Evolutionary conservation across 2,329 filamentous ascomycete genomes (phyloP).

Genomic region (Penicillium sp.): DNA sequence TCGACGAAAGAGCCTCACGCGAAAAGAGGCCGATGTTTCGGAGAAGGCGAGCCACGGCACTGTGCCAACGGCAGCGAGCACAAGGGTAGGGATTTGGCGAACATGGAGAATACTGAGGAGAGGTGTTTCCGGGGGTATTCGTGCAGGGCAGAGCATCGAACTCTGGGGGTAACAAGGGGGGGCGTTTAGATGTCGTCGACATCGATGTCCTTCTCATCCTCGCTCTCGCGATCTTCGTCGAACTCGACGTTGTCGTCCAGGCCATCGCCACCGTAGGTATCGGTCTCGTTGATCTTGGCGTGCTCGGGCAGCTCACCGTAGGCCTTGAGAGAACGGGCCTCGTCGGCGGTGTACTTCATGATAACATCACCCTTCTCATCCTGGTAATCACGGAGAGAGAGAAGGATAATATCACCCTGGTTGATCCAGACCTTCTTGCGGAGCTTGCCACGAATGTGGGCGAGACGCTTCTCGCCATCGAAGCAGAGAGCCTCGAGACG

Average conservation of each 20-base stretch:
- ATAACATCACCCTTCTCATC: slow-evolving; percentile 93
- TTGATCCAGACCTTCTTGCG: slow-evolving; percentile 99
- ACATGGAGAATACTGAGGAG: slow-evolving; percentile 24
- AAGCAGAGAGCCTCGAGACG: slow-evolving; percentile 93
- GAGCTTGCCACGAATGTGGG: slow-evolving; percentile 91
- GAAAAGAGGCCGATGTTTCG: slow-evolving; percentile 10
- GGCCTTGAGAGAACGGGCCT: slow-evolving; percentile 91
- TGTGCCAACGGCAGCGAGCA: slow-evolving; percentile 18
- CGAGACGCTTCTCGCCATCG: slow-evolving; percentile 84
- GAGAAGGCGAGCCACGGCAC: slow-evolving; percentile 17
- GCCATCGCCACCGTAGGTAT: slow-evolving; percentile 84
- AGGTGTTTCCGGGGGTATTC: slow-evolving; percentile 26
- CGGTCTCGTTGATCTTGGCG: slow-evolving; percentile 99
- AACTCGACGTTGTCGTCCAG: slow-evolving; percentile 99
- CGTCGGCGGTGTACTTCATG: slow-evolving; percentile 93
- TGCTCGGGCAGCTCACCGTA: slow-evolving; percentile 96
- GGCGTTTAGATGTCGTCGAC: slow-evolving; percentile 85
- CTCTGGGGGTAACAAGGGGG: slow-evolving; percentile 21
- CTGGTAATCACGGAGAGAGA: slow-evolving; percentile 88
- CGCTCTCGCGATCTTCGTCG: slow-evolving; percentile 80
- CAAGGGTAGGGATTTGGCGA: slow-evolving; percentile 19
- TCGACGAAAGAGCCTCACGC: slow-evolving; percentile 6
- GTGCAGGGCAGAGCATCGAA: slow-evolving; percentile 35
- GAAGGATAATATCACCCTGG: slow-evolving; percentile 90
- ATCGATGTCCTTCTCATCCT: slow-evolving; percentile 78